Percentiles rank a stretch among this genome's conserved stretches.
These are phyloP conservation scores for Colletotrichum shisoi DNA, from an alignment of 2,329 filamentous ascomycete genomes.

Conservation along the genomic window DNA sequence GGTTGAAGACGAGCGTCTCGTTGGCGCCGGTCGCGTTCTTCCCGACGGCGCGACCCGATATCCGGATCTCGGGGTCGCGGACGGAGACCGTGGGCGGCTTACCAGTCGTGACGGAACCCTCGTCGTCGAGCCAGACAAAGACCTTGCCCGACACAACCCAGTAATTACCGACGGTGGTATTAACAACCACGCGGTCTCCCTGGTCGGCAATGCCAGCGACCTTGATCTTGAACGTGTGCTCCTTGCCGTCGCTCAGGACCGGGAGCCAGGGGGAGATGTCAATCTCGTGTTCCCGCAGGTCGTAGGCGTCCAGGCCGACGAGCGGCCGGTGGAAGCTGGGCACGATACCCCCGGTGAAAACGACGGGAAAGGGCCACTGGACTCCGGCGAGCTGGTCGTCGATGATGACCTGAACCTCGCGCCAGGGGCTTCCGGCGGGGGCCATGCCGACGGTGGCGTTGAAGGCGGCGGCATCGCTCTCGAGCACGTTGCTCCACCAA, in stretches of 20 bases:
- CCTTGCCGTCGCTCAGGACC: conserved; percentile 68
- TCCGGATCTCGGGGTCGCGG: conserved; percentile 55
- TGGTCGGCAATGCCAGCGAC: conserved; percentile 71
- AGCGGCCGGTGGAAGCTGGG: conserved; percentile 80
- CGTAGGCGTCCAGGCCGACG: conserved; percentile 80
- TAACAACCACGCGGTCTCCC: conserved; percentile 57
- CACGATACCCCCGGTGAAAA: conserved; percentile 82
- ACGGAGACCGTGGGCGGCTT: conserved; percentile 46
- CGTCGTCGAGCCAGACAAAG: conserved; percentile 74
- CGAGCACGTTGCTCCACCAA: conserved; percentile 82
- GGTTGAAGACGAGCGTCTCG: conserved; percentile 66
- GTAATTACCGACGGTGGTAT: conserved; percentile 66
- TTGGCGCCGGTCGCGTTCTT: conserved; percentile 62
- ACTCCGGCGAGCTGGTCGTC: conserved; percentile 77
- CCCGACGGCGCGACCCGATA: conserved; percentile 58
- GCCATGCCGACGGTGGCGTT: conserved; percentile 62
- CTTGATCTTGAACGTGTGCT: conserved; percentile 73
- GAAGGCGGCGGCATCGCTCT: conserved; percentile 68
- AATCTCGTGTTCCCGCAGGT: conserved; percentile 80
- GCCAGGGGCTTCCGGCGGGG: conserved; percentile 75
- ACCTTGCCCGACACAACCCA: conserved; percentile 84
- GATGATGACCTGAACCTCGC: conserved; percentile 79
- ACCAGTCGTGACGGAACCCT: conserved; percentile 62
- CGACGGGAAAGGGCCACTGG: conserved; percentile 81
- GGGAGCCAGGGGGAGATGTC: conserved; percentile 82